Conservation (phyloP, 2,329 filamentous ascomycete genomes). For the Xylaria sp. region DNA sequence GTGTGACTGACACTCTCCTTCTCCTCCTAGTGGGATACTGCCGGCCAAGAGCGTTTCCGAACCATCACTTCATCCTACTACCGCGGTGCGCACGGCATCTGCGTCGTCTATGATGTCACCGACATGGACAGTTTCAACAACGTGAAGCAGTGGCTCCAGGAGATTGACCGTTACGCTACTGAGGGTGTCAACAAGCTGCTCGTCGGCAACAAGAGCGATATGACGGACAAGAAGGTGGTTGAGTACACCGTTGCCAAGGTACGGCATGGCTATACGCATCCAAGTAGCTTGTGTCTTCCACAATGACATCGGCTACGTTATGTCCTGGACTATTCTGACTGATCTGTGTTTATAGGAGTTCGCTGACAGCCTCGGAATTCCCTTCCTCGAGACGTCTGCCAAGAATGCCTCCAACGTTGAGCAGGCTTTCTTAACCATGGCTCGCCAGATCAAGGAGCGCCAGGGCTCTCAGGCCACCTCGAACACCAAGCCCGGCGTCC, state of each 20-base stretch:
- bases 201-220: constrained; percentile 99
- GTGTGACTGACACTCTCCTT: constrained; percentile 30
- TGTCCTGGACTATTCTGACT: constrained; percentile 4
- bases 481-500: constrained; percentile 98
- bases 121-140: constrained; percentile 99
- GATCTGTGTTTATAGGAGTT: constrained; percentile 65
- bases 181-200: constrained; percentile 99
- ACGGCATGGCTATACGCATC: constrained; percentile 21
- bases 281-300: constrained; percentile 5
- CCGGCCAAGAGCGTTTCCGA: constrained; percentile 98
- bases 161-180: constrained; percentile 98
- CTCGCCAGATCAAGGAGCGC: constrained; percentile 98
- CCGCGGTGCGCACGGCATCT: constrained; percentile 97
- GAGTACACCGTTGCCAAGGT: constrained; percentile 99
- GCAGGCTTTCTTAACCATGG: constrained; percentile 99
- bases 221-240: constrained; percentile 99
- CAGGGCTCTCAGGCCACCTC: constrained; percentile 94
- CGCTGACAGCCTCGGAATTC: constrained; percentile 95
- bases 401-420: constrained; percentile 99
- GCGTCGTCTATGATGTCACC: constrained; percentile 99
- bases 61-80: constrained; percentile 99
- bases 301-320: background rate
- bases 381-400: constrained; percentile 98
- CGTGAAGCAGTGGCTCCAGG: constrained; percentile 99
- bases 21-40: constrained; percentile 88